These are phyloP conservation scores for Paramyrothecium roridum DNA, from an alignment of 2,329 filamentous ascomycete genomes.

Conservation along the genomic window DNA sequence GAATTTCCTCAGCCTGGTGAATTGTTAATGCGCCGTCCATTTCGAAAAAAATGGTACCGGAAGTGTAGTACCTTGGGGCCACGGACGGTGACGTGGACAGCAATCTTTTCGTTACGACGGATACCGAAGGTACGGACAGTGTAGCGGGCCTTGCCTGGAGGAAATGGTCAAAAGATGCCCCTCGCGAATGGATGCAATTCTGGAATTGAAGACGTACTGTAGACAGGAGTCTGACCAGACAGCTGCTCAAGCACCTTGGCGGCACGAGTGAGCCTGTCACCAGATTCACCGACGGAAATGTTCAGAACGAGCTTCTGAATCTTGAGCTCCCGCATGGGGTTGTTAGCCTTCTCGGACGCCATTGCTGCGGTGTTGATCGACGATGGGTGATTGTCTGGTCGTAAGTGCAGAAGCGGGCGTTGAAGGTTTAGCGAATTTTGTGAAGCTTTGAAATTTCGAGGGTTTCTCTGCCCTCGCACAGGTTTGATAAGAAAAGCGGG, in stretches of 20 bases:
- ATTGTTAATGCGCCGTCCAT: background rate
- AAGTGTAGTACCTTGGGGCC: slow-evolving; percentile 64
- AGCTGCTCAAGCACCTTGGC: slow-evolving; percentile 99
- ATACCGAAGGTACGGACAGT: slow-evolving; percentile 99
- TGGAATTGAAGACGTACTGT: slow-evolving; percentile 64
- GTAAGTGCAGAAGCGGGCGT: slow-evolving; percentile 22
- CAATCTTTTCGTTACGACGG: slow-evolving; percentile 99
- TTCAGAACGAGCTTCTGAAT: slow-evolving; percentile 99
- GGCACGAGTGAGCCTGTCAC: slow-evolving; percentile 99
- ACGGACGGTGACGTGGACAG: slow-evolving; percentile 98
- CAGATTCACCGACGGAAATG: slow-evolving; percentile 99
- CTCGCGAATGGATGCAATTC: slow-evolving; percentile 7
- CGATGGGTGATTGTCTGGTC: slow-evolving; percentile 30
- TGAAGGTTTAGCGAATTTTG: slow-evolving; percentile 27
- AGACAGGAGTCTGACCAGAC: slow-evolving; percentile 98
- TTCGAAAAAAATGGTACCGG: background rate
- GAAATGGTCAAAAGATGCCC: slow-evolving; percentile 11
- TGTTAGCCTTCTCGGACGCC: slow-evolving; percentile 79
- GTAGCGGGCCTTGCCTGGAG: slow-evolving; percentile 95
- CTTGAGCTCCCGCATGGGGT: slow-evolving; percentile 99
- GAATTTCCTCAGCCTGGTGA: slow-evolving; percentile 87
- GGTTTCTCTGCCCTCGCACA: slow-evolving; percentile 38
- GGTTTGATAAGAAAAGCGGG: slow-evolving; percentile 19
- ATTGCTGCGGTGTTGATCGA: slow-evolving; percentile 37
- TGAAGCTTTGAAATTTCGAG: slow-evolving; percentile 33